phyloP scores from a whole-genome alignment of 176 grass and related monocot species.

The Hordeum marinum region DNA sequence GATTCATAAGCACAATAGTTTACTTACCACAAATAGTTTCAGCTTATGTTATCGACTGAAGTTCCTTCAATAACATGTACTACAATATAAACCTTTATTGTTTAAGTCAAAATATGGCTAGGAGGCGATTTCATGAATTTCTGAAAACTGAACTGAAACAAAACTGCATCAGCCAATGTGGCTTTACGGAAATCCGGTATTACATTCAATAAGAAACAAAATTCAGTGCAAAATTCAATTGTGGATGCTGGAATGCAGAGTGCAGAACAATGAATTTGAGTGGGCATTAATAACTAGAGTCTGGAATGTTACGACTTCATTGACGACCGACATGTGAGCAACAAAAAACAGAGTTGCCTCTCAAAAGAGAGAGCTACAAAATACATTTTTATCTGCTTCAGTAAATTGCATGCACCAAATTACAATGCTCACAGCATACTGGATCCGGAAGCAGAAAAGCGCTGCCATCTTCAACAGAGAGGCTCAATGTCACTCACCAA shows the following conservation, averaged over 20 bases:
- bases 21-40: conserved; percentile 6
- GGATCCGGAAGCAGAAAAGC: background rate
- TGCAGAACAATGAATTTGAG: conserved; percentile 1
- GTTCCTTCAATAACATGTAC: background rate
- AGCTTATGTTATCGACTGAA: background rate
- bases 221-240: background rate
- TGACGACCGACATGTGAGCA: background rate
- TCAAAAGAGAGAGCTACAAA: background rate
- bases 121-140: background rate
- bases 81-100: background rate
- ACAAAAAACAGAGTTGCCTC: background rate
- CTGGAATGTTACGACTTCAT: background rate
- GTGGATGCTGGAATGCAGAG: background rate
- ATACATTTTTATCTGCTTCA: background rate
- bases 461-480: background rate
- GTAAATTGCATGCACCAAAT: background rate
- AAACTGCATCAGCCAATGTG: background rate
- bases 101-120: background rate
- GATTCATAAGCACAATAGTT: conserved; percentile 1
- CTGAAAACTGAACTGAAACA: background rate
- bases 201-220: conserved; percentile 18
- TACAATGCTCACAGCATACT: background rate
- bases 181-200: background rate
- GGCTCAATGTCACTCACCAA: background rate
- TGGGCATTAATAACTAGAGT: background rate